These are phyloP conservation scores for Russula griseocarnosa DNA, from an alignment of 768 basidiomycete genomes.

Conservation along the genomic window DNA sequence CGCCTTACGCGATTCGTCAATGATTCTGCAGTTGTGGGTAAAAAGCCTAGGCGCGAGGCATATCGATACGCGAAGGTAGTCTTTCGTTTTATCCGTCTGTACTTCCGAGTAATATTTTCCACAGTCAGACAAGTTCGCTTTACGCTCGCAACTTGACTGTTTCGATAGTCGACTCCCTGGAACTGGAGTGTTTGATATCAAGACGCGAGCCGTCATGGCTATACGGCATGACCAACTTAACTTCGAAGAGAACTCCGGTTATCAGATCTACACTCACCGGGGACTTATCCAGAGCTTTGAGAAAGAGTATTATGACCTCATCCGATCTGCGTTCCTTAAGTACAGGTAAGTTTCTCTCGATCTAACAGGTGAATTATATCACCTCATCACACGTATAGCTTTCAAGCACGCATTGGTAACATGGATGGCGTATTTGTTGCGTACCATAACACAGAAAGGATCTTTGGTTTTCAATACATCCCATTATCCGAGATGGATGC, in stretches of 20 bases:
- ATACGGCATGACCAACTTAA: constrained; percentile 85
- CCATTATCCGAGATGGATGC: constrained; percentile 85
- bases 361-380: neutral
- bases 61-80: constrained; percentile 82
- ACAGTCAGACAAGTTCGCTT: constrained; percentile 63
- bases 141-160: constrained; percentile 96
- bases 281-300: constrained; percentile 81
- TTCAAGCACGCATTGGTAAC: constrained; percentile 93
- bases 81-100: neutral
- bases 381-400: constrained; percentile 42
- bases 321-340: constrained; percentile 91
- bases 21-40: constrained; percentile 32
- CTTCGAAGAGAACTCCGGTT: constrained; percentile 79
- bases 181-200: constrained; percentile 92
- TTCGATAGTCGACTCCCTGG: constrained; percentile 77
- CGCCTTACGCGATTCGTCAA: constrained; percentile 43
- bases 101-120: neutral
- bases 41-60: constrained; percentile 54
- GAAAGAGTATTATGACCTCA: constrained; percentile 90
- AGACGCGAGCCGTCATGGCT: constrained; percentile 83
- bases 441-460: constrained; percentile 79
- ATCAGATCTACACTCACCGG: constrained; percentile 59
- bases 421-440: constrained; percentile 95
- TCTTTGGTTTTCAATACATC: constrained; percentile 95
- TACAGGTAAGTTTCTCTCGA: constrained; percentile 56